phyloP scores from a whole-genome alignment of 2,329 filamentous ascomycete species.

The Trichoderma asperellum region DNA sequence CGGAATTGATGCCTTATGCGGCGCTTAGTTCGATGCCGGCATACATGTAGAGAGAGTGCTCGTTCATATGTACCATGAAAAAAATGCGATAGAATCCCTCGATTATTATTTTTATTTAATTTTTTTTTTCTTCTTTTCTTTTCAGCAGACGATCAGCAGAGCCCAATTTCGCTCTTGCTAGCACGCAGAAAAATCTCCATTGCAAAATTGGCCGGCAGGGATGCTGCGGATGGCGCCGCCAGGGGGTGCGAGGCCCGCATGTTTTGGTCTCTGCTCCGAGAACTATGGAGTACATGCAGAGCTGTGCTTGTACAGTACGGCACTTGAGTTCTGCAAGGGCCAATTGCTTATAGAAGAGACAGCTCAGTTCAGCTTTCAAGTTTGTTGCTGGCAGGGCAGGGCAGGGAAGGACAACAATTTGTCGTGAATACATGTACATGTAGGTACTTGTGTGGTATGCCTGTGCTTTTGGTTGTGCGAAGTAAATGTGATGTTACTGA shows the following conservation, averaged over 20 bases:
- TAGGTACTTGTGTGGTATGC: too few species aligned
- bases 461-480: neutral
- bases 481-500: too few species aligned
- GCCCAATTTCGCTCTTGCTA: constrained; percentile 18
- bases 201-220: constrained; percentile 41
- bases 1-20: neutral
- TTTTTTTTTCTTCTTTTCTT: neutral
- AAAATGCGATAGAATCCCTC: neutral
- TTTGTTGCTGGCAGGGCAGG: neutral
- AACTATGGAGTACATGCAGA: neutral
- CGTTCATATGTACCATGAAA: neutral
- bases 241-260: constrained; percentile 23
- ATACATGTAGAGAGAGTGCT: too few species aligned
- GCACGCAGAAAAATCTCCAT: constrained; percentile 8
- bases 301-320: neutral
- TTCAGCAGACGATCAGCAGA: constrained; percentile 5
- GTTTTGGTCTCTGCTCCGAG: constrained; percentile 1
- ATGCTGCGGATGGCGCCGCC: constrained; percentile 33
- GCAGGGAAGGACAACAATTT: neutral
- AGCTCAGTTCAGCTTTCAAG: neutral
- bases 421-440: neutral
- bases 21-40: neutral
- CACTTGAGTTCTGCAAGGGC: constrained; percentile 6
- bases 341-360: neutral
- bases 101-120: neutral